Percentiles rank a stretch among this genome's conserved stretches.
Evolutionary conservation across 352 stramenopile species (phyloP).

Genomic region (Pythium pyrilobum): DNA sequence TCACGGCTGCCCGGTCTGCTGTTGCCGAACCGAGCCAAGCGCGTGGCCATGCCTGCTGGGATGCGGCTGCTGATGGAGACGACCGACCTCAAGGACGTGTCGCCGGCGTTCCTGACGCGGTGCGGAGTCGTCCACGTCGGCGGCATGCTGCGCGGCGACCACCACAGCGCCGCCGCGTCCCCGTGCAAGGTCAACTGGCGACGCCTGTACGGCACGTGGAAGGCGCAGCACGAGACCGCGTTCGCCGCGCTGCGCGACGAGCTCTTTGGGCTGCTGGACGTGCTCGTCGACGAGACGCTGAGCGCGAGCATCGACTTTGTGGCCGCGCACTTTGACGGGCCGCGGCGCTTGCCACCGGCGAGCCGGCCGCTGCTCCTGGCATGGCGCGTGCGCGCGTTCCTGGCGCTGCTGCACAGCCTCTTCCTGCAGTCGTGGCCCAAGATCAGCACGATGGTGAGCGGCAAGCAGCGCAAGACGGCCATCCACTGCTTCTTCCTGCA

Average conservation of each 20-base stretch:
- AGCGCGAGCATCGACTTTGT: conserved; percentile 41
- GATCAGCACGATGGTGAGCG: conserved; percentile 43
- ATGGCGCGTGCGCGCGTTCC: conserved; percentile 21
- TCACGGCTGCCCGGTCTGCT: conserved; percentile 25
- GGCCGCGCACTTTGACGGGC: conserved; percentile 26
- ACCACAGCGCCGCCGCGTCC: too few species aligned
- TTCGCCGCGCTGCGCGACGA: conserved; percentile 28
- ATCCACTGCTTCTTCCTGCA: conserved; percentile 68
- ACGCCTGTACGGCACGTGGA: conserved; percentile 43
- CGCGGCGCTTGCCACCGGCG: not conserved
- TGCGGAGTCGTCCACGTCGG: conserved; percentile 38
- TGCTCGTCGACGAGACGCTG: conserved; percentile 36
- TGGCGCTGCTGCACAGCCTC: conserved; percentile 46
- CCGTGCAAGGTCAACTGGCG: conserved; percentile 18
- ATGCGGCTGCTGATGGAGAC: conserved; percentile 54
- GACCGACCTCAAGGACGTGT: conserved; percentile 33
- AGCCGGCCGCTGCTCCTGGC: not conserved
- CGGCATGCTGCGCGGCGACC: not conserved
- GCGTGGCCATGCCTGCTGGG: conserved; percentile 25
- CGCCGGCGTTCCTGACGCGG: conserved; percentile 47
- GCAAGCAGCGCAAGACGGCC: conserved; percentile 52
- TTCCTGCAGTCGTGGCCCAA: conserved; percentile 53
- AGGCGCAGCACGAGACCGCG: conserved; percentile 17
- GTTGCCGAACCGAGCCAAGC: conserved; percentile 29
- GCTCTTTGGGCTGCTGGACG: conserved; percentile 38